phyloP scores from a whole-genome alignment of 441 rosid species.

The Metrosideros polymorpha region DNA sequence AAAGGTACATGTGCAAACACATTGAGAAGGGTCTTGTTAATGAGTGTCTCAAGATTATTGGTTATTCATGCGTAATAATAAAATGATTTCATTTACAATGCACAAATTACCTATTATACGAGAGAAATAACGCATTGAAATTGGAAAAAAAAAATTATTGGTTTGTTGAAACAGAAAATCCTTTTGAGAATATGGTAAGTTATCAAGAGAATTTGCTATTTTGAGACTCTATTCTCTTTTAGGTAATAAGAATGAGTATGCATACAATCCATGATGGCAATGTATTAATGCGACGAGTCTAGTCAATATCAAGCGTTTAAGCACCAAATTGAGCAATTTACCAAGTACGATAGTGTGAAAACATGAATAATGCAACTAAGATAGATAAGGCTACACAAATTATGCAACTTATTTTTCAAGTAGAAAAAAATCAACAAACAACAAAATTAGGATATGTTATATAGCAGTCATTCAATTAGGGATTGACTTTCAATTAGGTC shows the following conservation, averaged over 20 bases:
- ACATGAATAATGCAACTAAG: background rate
- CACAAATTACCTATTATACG: background rate
- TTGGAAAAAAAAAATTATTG: background rate
- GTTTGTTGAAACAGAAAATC: background rate
- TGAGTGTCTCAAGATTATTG: background rate
- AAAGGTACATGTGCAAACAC: background rate
- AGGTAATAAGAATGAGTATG: background rate
- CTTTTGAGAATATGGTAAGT: background rate
- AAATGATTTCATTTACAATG: background rate
- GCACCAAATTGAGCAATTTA: background rate
- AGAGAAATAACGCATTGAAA: background rate
- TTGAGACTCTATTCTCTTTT: background rate
- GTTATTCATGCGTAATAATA: background rate
- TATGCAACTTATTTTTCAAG: background rate
- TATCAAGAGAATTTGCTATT: background rate
- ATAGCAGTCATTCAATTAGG: background rate
- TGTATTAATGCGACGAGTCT: background rate
- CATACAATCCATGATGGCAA: background rate
- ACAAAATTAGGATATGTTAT: background rate
- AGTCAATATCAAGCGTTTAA: background rate
- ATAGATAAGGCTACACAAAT: background rate
- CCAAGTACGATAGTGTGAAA: background rate
- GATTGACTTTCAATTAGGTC: no score
- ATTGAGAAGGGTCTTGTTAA: background rate
- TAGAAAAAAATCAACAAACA: background rate